These are phyloP conservation scores for Citrus reticulata DNA, from an alignment of 345 rosid species.

Conservation along the genomic window DNA sequence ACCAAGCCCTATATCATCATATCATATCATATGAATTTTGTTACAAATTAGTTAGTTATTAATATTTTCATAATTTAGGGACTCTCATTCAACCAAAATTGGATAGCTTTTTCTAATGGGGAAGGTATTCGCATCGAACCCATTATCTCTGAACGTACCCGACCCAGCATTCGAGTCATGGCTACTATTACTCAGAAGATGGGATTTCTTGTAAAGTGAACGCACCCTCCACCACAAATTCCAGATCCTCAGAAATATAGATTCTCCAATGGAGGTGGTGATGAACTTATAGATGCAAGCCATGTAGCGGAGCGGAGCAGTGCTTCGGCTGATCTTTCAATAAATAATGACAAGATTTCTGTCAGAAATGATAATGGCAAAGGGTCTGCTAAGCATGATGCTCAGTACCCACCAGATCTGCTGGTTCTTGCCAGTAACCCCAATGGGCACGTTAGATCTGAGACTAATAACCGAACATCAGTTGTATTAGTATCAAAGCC, in stretches of 20 bases:
- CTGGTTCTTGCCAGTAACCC: slow-evolving; percentile 14
- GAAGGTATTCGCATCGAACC: too few relatives aligned
- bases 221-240: too few relatives aligned
- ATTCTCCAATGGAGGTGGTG: slow-evolving; percentile 13
- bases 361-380: slow-evolving; percentile 15
- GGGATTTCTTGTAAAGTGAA: too few relatives aligned
- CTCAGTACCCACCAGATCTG: slow-evolving; percentile 19
- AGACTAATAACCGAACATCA: slow-evolving; percentile 30
- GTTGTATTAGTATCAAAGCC: slow-evolving; percentile 33
- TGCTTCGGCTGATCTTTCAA: slow-evolving; percentile 1
- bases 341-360: slow-evolving; percentile 15
- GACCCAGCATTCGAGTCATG: too few relatives aligned
- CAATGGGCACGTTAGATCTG: slow-evolving; percentile 20
- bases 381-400: slow-evolving; percentile 18
- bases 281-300: slow-evolving; percentile 14
- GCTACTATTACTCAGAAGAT: too few relatives aligned
- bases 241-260: slow-evolving; percentile 8
- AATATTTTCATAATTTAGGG: too few relatives aligned
- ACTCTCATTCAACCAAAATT: too few relatives aligned
- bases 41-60: too few relatives aligned
- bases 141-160: too few relatives aligned
- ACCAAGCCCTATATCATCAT: too few relatives aligned
- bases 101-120: too few relatives aligned
- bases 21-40: too few relatives aligned
- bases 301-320: slow-evolving; percentile 9